phyloP scores from a whole-genome alignment of 2,329 filamentous ascomycete species.

The Phialemonium atrogriseum region DNA sequence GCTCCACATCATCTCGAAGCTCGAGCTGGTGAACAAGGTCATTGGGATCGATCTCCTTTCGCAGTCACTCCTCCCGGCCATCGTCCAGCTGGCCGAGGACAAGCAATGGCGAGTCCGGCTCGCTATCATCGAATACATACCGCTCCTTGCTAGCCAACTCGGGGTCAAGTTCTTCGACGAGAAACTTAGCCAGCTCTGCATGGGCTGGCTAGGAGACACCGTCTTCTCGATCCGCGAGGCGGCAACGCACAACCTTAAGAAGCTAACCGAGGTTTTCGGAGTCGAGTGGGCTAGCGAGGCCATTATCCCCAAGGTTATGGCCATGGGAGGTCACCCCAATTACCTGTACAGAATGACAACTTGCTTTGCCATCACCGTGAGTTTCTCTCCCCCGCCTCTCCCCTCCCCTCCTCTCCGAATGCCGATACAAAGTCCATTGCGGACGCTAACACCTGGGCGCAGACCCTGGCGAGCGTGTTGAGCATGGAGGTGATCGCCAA shows the following conservation, averaged over 20 bases:
- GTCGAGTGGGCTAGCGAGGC: constrained; percentile 96
- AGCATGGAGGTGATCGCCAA: constrained; percentile 88
- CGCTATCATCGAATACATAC: constrained; percentile 99
- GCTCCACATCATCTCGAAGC: constrained; percentile 98
- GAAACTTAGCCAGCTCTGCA: constrained; percentile 89
- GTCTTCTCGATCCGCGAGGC: constrained; percentile 98
- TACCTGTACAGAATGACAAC: constrained; percentile 99
- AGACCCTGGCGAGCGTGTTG: constrained; percentile 92
- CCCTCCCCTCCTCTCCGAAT: not conserved
- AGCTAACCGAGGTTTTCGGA: constrained; percentile 96
- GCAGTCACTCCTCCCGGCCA: constrained; percentile 91
- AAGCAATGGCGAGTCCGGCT: constrained; percentile 98
- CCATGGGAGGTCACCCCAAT: constrained; percentile 96
- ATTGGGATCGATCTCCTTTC: constrained; percentile 97
- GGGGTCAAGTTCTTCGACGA: constrained; percentile 98
- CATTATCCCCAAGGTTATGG: constrained; percentile 97
- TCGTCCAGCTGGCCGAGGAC: constrained; percentile 94
- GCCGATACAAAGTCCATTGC: not conserved
- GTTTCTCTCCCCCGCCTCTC: constrained; percentile 25
- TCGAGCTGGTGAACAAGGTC: constrained; percentile 96
- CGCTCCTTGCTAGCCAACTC: constrained; percentile 86
- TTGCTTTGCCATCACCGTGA: constrained; percentile 97
- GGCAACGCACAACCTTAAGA: constrained; percentile 94
- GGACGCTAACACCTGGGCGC: constrained; percentile 8
- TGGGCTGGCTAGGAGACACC: constrained; percentile 97